phyloP scores from a whole-genome alignment of 2,329 filamentous ascomycete genomes.

The Aspergillus hiratsukae region DNA sequence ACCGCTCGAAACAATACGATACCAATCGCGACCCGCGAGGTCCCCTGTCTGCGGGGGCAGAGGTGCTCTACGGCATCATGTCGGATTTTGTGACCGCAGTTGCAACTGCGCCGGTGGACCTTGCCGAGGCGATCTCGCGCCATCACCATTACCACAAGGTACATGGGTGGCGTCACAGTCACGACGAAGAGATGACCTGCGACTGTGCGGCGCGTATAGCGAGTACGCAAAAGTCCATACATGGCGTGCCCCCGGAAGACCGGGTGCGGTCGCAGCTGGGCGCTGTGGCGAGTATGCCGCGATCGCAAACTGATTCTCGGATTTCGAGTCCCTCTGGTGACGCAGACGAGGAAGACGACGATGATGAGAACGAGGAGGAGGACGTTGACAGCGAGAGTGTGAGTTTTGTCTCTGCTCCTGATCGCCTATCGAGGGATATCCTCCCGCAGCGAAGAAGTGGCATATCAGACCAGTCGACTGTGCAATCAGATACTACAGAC shows the following conservation, averaged over 20 bases:
- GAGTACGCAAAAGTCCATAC: neutral
- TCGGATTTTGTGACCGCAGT: constrained; percentile 77
- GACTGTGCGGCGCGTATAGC: neutral
- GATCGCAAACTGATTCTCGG: neutral
- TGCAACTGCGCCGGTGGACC: constrained; percentile 63
- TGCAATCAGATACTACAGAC: neutral
- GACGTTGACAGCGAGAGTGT: neutral
- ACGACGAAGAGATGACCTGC: neutral
- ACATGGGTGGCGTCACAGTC: neutral
- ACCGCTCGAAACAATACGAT: constrained; percentile 63
- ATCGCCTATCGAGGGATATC: neutral
- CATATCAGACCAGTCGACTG: neutral
- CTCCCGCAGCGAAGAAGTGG: neutral
- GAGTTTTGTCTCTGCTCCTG: neutral
- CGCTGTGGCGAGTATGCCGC: neutral
- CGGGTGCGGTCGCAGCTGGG: neutral
- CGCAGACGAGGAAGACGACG: neutral
- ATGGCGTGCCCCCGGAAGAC: neutral
- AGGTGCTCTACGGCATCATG: constrained; percentile 76
- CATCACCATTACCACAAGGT: neutral
- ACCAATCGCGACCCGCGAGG: constrained; percentile 75
- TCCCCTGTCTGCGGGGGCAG: constrained; percentile 71
- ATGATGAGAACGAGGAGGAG: neutral
- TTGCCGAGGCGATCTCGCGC: constrained; percentile 21
- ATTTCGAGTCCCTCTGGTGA: neutral